phyloP scores from a whole-genome alignment of 257 asterid genomes.

The Solanum chaucha region DNA sequence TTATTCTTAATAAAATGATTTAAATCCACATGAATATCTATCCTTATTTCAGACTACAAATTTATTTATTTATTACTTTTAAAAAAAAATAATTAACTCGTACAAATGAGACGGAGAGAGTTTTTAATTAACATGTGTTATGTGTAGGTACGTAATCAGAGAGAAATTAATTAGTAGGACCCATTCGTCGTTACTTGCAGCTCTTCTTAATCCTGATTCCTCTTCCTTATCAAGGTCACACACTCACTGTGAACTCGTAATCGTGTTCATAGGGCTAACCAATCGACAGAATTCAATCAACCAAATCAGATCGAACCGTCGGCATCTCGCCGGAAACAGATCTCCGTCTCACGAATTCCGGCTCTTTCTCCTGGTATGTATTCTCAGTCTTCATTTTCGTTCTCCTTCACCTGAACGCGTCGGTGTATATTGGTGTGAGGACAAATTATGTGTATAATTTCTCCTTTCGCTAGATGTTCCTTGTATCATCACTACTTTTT shows the following conservation, averaged over 20 bases:
- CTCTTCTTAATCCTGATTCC: neutral
- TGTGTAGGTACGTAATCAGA: neutral
- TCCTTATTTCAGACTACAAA: too few relatives aligned
- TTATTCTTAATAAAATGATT: too few relatives aligned
- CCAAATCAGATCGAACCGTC: neutral
- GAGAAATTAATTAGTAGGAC: neutral
- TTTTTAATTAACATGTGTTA: neutral
- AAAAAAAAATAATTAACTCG: too few relatives aligned
- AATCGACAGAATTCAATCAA: neutral
- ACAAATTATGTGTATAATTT: neutral
- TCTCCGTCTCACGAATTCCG: neutral
- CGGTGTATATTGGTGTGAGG: neutral
- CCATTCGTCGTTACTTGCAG: neutral
- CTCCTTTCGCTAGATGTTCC: neutral
- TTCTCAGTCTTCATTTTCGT: neutral
- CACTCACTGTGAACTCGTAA: neutral
- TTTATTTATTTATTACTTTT: too few relatives aligned
- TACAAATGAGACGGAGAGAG: too few relatives aligned
- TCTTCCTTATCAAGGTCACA: neutral
- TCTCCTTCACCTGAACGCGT: neutral
- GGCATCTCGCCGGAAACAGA: neutral
- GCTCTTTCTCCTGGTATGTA: neutral
- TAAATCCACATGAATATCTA: too few relatives aligned
- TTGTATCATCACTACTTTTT: neutral
- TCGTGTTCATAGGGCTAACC: neutral